Evolutionary conservation across 2,329 filamentous ascomycete species (phyloP).

Genomic region (Claviceps lovelessii): DNA sequence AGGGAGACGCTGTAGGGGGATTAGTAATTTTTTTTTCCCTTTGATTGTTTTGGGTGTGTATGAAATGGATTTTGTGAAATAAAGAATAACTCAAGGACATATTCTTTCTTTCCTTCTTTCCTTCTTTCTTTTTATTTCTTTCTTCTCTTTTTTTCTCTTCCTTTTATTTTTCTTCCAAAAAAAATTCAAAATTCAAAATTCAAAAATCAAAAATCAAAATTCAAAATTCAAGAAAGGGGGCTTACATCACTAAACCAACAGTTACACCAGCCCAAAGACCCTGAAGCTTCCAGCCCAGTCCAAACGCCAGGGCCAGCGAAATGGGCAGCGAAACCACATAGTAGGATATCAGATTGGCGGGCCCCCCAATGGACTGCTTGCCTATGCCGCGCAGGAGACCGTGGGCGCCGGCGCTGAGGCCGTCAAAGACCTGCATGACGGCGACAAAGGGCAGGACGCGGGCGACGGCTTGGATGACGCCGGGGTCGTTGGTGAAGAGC

Average conservation of each 20-base stretch:
- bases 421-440: slow-evolving; percentile 81
- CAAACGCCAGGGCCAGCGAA: slow-evolving; percentile 65
- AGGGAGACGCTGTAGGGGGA: slow-evolving; percentile 27
- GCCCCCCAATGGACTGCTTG: slow-evolving; percentile 77
- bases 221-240: too few species aligned
- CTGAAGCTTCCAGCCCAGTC: slow-evolving; percentile 57
- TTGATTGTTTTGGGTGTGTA: too few species aligned
- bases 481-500: slow-evolving; percentile 61
- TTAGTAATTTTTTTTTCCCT: slow-evolving; percentile 6
- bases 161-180: too few species aligned
- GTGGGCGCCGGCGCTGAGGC: slow-evolving; percentile 63
- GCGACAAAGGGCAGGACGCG: slow-evolving; percentile 65
- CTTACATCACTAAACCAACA: slow-evolving; percentile 51
- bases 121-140: too few species aligned
- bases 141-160: too few species aligned
- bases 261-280: slow-evolving; percentile 74
- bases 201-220: too few species aligned
- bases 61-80: too few species aligned
- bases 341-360: slow-evolving; percentile 74
- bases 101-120: too few species aligned
- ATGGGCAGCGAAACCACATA: slow-evolving; percentile 78
- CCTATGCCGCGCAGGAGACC: slow-evolving; percentile 79
- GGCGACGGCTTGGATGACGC: slow-evolving; percentile 55
- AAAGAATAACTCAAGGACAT: too few species aligned
- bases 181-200: too few species aligned